These are phyloP conservation scores for Periglandula ipomoeae DNA, from an alignment of 2,329 filamentous ascomycete genomes.

Conservation along the genomic window DNA sequence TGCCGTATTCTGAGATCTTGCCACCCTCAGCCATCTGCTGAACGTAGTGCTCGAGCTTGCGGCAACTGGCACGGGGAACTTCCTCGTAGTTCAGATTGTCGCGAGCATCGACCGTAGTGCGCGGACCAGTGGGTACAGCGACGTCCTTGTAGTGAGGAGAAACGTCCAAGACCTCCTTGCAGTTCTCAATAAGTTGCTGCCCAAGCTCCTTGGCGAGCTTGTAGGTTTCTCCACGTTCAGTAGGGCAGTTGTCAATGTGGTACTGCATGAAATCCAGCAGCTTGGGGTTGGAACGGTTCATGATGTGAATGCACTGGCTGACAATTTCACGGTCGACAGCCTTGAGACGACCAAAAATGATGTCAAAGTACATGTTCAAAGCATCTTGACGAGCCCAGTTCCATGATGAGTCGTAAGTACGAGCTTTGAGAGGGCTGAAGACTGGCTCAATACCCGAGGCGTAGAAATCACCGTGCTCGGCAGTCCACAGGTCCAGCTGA, in stretches of 20 bases:
- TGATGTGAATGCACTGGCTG: conserved; percentile 96
- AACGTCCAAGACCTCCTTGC: conserved; percentile 77
- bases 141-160: conserved; percentile 96
- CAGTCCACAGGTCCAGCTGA: conserved; percentile 88
- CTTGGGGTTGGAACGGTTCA: conserved; percentile 96
- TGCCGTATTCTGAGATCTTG: conserved; percentile 97
- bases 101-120: conserved; percentile 83
- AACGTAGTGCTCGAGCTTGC: conserved; percentile 97
- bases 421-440: conserved; percentile 88
- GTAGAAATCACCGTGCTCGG: conserved; percentile 95
- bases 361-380: conserved; percentile 97
- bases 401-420: conserved; percentile 97
- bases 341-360: conserved; percentile 91
- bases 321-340: conserved; percentile 96
- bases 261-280: conserved; percentile 99
- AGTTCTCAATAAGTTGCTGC: conserved; percentile 91
- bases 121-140: conserved; percentile 79
- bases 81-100: conserved; percentile 92
- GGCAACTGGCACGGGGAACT: conserved; percentile 74
- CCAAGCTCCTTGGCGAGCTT: conserved; percentile 94
- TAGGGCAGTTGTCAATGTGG: conserved; percentile 97
- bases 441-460: conserved; percentile 88
- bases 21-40: conserved; percentile 97
- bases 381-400: conserved; percentile 99
- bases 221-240: conserved; percentile 94